Evolutionary conservation across 2,329 filamentous ascomycete species (phyloP).

Genomic region (Ceratocystis lukuohia): DNA sequence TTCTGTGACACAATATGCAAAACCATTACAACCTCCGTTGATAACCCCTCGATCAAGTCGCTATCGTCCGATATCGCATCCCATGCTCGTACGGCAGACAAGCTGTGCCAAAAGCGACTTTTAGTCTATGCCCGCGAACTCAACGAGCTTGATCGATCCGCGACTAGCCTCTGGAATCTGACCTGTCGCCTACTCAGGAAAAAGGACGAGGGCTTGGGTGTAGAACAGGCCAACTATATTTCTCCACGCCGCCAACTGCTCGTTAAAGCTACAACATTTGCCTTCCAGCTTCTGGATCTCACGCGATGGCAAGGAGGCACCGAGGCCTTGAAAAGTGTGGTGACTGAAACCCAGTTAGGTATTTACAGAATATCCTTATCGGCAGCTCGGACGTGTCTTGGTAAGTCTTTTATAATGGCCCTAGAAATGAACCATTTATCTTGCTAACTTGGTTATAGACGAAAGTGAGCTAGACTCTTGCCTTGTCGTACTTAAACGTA

Average conservation of each 20-base stretch:
- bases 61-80: slow-evolving; percentile 26
- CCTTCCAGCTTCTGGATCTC: slow-evolving; percentile 54
- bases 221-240: slow-evolving; percentile 19
- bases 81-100: slow-evolving; percentile 23
- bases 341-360: slow-evolving; percentile 35
- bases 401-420: slow-evolving; percentile 27
- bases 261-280: slow-evolving; percentile 37
- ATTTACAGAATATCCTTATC: slow-evolving; percentile 56
- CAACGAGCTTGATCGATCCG: slow-evolving; percentile 40
- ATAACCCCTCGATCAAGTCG: slow-evolving; percentile 20
- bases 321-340: slow-evolving; percentile 21
- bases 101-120: slow-evolving; percentile 14
- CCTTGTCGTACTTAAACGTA: slow-evolving; percentile 44
- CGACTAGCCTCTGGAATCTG: slow-evolving; percentile 53
- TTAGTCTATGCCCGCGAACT: slow-evolving; percentile 8
- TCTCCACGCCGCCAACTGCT: slow-evolving; percentile 26
- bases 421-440: not conserved
- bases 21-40: slow-evolving; percentile 20
- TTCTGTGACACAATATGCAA: slow-evolving; percentile 16
- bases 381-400: slow-evolving; percentile 48
- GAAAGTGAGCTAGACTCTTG: slow-evolving; percentile 43
- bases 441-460: slow-evolving; percentile 28
- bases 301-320: slow-evolving; percentile 29
- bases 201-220: slow-evolving; percentile 34
- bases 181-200: slow-evolving; percentile 43